These are phyloP conservation scores for Thielaviopsis cerberus DNA, from an alignment of 2,329 filamentous ascomycete species.

Conservation along the genomic window DNA sequence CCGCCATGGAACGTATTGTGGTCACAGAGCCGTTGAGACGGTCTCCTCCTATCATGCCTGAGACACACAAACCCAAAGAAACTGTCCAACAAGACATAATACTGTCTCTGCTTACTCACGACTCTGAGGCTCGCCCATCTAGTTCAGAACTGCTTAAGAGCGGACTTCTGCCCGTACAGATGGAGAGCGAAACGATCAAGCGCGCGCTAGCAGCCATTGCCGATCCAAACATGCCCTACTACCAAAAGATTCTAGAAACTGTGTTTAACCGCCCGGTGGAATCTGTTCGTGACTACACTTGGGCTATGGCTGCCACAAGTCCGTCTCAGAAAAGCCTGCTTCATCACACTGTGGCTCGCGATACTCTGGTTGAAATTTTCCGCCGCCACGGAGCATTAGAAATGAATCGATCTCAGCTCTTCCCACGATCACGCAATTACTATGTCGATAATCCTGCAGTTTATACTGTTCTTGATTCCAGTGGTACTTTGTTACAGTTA, in stretches of 20 bases:
- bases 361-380: constrained; percentile 60
- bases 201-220: constrained; percentile 64
- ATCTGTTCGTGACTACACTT: constrained; percentile 63
- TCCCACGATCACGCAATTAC: constrained; percentile 71
- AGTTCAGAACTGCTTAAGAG: constrained; percentile 68
- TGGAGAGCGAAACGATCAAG: constrained; percentile 80
- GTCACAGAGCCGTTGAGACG: constrained; percentile 51
- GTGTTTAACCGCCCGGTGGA: constrained; percentile 62
- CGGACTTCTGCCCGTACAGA: constrained; percentile 72
- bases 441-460: constrained; percentile 36
- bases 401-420: constrained; percentile 51
- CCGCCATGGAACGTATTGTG: constrained; percentile 44
- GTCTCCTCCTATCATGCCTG: constrained; percentile 48
- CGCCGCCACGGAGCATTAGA: constrained; percentile 79
- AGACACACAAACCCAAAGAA: constrained; percentile 49
- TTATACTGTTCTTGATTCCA: constrained; percentile 63
- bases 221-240: constrained; percentile 71
- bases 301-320: constrained; percentile 47
- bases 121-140: constrained; percentile 64
- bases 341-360: constrained; percentile 54
- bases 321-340: constrained; percentile 39
- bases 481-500: constrained; percentile 78
- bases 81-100: constrained; percentile 67
- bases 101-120: constrained; percentile 60
- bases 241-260: constrained; percentile 72